These are phyloP conservation scores for Paramecium sonneborni DNA, from an alignment of 73 alveolate species.

Conservation along the genomic window DNA sequence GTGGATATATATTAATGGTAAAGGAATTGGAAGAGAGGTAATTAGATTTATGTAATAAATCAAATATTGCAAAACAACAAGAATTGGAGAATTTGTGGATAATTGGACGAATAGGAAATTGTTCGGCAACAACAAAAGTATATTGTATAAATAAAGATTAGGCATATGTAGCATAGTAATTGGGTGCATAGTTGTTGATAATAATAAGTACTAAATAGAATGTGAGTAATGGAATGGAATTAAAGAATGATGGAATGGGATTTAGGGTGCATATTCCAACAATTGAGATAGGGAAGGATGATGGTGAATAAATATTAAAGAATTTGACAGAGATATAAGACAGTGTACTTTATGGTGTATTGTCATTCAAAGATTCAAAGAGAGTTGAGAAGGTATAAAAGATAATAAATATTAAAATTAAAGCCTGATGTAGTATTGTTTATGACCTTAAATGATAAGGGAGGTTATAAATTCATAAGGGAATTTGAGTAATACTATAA, in stretches of 20 bases:
- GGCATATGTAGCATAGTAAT: constrained; percentile 17
- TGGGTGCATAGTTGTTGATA: constrained; percentile 11
- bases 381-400: not conserved
- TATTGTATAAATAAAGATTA: not conserved
- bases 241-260: constrained; percentile 35
- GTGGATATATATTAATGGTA: not conserved
- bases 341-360: not conserved
- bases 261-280: constrained; percentile 35
- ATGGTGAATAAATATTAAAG: not conserved
- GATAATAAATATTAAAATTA: not conserved
- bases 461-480: not conserved
- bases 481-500: constrained; percentile 1
- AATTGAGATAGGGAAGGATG: not conserved
- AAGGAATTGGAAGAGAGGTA: not conserved
- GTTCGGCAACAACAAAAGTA: constrained; percentile 49
- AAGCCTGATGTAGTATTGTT: constrained; percentile 15
- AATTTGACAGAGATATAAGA: not conserved
- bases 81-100: not conserved
- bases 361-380: constrained; percentile 3
- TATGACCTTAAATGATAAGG: not conserved
- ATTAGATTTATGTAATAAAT: constrained; percentile 13
- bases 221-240: not conserved
- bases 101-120: not conserved
- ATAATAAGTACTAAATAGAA: not conserved
- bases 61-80: not conserved